phyloP scores from a whole-genome alignment of 768 basidiomycete genomes.

The Thelephora aurantiotincta region DNA sequence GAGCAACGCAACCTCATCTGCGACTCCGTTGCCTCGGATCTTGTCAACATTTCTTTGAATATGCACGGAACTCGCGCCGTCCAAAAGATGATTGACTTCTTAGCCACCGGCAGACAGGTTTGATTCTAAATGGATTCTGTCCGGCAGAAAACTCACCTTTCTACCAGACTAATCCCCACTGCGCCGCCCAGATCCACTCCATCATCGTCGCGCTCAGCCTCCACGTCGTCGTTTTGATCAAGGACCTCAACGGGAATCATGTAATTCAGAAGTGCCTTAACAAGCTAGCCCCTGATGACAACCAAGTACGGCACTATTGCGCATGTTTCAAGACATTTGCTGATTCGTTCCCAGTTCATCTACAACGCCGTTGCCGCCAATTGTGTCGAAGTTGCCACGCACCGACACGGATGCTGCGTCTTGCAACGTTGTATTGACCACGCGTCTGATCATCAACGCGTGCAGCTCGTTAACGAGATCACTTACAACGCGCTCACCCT shows the following conservation, averaged over 20 bases:
- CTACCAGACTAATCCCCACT: conserved; percentile 65
- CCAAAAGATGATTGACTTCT: conserved; percentile 99
- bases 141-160: conserved; percentile 36
- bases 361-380: conserved; percentile 99
- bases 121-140: conserved; percentile 25
- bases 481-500: conserved; percentile 95
- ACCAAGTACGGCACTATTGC: conserved; percentile 47
- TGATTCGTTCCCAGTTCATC: conserved; percentile 54
- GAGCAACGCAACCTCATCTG: conserved; percentile 95
- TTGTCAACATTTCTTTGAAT: conserved; percentile 96
- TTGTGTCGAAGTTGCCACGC: conserved; percentile 96
- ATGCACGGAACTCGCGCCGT: conserved; percentile 99
- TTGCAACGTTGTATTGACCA: conserved; percentile 97
- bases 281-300: conserved; percentile 95
- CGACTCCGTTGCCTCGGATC: conserved; percentile 93
- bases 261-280: conserved; percentile 99
- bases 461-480: conserved; percentile 97
- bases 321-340: neutral
- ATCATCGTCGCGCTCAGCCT: conserved; percentile 94
- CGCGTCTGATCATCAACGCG: conserved; percentile 86
- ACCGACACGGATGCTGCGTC: conserved; percentile 97
- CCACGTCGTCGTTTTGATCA: conserved; percentile 98
- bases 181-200: conserved; percentile 86
- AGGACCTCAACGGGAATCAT: conserved; percentile 94
- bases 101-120: conserved; percentile 88